Evolutionary conservation across 106 monocot species (phyloP).

Genomic region (Apostasia shenzhenica): DNA sequence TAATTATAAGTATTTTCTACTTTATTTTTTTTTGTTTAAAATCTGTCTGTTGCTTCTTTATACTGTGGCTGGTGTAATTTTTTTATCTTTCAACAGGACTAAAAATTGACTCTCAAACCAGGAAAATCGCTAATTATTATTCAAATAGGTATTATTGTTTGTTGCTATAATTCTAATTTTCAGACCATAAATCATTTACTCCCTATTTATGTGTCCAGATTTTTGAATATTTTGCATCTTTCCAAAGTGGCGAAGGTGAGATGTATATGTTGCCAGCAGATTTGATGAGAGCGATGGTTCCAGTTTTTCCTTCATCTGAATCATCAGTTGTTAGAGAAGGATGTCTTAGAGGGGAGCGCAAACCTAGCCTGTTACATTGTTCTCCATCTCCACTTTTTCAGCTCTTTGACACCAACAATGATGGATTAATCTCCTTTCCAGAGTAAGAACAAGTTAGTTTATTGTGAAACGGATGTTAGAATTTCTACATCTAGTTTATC

Average conservation of each 20-base stretch:
- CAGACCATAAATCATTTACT: not conserved
- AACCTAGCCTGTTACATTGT: slow-evolving; percentile 65
- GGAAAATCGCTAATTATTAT: not conserved
- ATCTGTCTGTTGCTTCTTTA: no score
- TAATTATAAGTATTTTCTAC: no score
- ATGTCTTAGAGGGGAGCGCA: slow-evolving; percentile 66
- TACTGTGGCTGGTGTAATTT: no score
- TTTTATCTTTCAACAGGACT: not conserved
- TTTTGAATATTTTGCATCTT: slow-evolving; percentile 93
- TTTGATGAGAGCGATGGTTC: slow-evolving; percentile 92
- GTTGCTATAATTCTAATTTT: not conserved
- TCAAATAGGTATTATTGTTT: not conserved
- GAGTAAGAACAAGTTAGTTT: slow-evolving; percentile 50
- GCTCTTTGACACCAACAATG: slow-evolving; percentile 94
- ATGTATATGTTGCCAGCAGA: slow-evolving; percentile 78
- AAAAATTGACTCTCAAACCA: not conserved
- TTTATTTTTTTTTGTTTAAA: no score
- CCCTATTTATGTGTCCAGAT: slow-evolving; percentile 36
- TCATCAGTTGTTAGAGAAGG: slow-evolving; percentile 75
- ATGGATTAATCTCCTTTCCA: slow-evolving; percentile 86
- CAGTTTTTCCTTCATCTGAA: slow-evolving; percentile 95
- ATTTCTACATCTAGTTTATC: not conserved
- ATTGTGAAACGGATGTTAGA: not conserved
- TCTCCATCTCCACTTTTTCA: slow-evolving; percentile 76
- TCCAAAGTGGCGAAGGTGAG: slow-evolving; percentile 55